A percentile compares a stretch with the other conserved stretches of the same genome.
These are phyloP conservation scores for Cytospora piceicola DNA, from an alignment of 2,329 filamentous ascomycete genomes.

Conservation along the genomic window DNA sequence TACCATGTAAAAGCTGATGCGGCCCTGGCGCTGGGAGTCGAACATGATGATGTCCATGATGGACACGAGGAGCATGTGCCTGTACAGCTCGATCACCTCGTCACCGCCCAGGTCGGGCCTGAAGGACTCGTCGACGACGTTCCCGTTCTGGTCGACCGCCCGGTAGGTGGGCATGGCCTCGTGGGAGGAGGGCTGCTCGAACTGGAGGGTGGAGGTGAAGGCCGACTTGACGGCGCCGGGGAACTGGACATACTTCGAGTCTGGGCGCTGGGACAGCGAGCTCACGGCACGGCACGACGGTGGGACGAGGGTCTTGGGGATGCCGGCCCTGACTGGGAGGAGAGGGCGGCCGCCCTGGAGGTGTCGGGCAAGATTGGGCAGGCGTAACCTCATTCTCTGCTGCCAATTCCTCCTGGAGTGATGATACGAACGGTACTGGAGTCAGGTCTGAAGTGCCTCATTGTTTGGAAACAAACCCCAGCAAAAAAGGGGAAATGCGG, in stretches of 20 bases:
- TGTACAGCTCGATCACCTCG: slow-evolving; percentile 62
- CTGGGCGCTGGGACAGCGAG: slow-evolving; percentile 59
- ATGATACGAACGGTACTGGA: neutral
- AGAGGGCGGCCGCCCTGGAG: slow-evolving; percentile 29
- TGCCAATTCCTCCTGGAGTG: neutral
- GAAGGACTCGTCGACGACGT: slow-evolving; percentile 75
- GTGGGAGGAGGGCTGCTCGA: slow-evolving; percentile 73
- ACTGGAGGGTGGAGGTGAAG: slow-evolving; percentile 80
- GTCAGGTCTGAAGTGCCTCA: neutral
- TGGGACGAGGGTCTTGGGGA: slow-evolving; percentile 29
- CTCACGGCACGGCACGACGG: slow-evolving; percentile 45
- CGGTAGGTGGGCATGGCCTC: slow-evolving; percentile 88
- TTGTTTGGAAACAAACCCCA: neutral
- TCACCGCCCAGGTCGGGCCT: slow-evolving; percentile 70
- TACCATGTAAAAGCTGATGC: slow-evolving; percentile 96
- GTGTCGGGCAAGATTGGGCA: slow-evolving; percentile 23
- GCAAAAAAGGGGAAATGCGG: neutral
- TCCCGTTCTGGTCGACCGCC: slow-evolving; percentile 85
- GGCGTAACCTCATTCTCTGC: slow-evolving; percentile 29
- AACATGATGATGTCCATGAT: slow-evolving; percentile 99
- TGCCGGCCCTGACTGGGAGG: slow-evolving; percentile 18
- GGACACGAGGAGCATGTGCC: slow-evolving; percentile 68
- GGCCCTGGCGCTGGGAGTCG: slow-evolving; percentile 93
- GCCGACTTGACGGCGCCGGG: slow-evolving; percentile 94
- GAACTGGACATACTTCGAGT: slow-evolving; percentile 68